Evolutionary conservation across 352 stramenopile species (phyloP), one percentile per base, ranked within the genome.

Genomic region (Aphanomyces stellatus): DNA sequence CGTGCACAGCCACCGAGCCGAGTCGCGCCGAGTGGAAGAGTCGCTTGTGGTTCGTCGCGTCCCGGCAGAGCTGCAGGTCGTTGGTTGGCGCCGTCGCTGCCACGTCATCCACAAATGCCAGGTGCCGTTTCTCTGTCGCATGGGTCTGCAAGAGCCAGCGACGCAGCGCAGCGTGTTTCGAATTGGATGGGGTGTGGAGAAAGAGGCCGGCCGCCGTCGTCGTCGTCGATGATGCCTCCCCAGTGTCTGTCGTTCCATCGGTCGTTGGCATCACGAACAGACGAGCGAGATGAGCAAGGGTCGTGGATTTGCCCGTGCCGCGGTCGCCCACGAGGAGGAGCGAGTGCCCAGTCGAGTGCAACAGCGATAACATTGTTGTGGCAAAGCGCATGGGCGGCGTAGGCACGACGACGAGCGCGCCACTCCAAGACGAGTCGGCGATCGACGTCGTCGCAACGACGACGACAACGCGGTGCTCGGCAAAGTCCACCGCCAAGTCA

Each of bases 51-150:
- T n/a, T 24, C 19, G 51, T 22, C 11, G 35, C 35, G n/a, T 46
- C 13, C 6, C 55, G 55, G 2, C 24, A 46, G 3, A 64, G 37
- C 25, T 35, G 25, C 17, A 57, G 11, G 33, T 51, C 11, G 31
- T 34, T 25, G 1, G n/a, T n/a, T n/a, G 35, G n/a, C 25, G 22
- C 55, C 33, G 49, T 22, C 34, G 34, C 5, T 3, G 22, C 35
- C 28, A 64, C 25, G 37, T 64, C 35, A 24, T 64, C 55, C 4
- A 64, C 15, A 25, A 64, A 64, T n/a, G 37, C 37, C 8, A 10
- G n/a, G n/a, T n/a, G n/a, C n/a, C n/a, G n/a, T n/a, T n/a, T n/a
- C n/a, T n/a, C 35, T 28, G 7, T 35, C 8, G 22, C 35, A 22
- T 48, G 31, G 2, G 53, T 27, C 8, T 22, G 28, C 1, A 48